A percentile compares a stretch with the other conserved stretches of the same genome.
Evolutionary conservation across 345 rosid species (phyloP).

Genomic region (Syzygium grande): DNA sequence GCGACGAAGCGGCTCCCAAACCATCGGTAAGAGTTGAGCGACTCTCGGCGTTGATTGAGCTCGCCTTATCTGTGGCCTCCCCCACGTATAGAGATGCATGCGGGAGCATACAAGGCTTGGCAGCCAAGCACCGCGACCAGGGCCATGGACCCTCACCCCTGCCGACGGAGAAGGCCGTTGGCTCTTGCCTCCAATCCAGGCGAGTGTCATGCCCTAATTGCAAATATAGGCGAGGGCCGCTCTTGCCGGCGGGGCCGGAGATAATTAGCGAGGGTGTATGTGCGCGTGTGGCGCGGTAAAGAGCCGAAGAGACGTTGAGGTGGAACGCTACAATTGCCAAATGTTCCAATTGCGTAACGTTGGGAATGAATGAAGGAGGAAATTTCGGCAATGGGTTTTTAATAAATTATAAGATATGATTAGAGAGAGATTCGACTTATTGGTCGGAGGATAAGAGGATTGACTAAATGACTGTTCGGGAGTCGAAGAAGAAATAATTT

Average conservation of each 20-base stretch:
- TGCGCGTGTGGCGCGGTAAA: neutral
- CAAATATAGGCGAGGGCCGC: rapidly evolving
- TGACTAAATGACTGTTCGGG: neutral
- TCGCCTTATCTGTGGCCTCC: too few relatives aligned
- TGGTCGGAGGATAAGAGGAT: neutral
- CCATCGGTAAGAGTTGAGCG: too few relatives aligned
- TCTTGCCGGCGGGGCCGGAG: rapidly evolving
- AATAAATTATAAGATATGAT: neutral
- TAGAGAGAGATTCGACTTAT: neutral
- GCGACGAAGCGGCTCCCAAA: too few relatives aligned
- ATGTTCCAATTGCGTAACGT: neutral
- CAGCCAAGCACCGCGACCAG: too few relatives aligned
- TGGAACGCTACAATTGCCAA: neutral
- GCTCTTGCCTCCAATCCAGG: neutral
- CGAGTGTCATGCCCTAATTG: neutral
- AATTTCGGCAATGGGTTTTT: neutral
- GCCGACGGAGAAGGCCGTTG: too few relatives aligned
- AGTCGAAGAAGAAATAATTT: neutral
- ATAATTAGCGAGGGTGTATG: neutral
- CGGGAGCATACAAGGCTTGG: too few relatives aligned
- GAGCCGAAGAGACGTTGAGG: neutral
- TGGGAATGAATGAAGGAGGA: neutral
- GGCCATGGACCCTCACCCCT: too few relatives aligned
- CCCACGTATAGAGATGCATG: too few relatives aligned
- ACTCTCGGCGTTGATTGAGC: too few relatives aligned